Percentiles rank a stretch among this genome's conserved stretches.
Conservation (phyloP, 768 basidiomycete genomes). For the Hemileccinum impolitum region DNA sequence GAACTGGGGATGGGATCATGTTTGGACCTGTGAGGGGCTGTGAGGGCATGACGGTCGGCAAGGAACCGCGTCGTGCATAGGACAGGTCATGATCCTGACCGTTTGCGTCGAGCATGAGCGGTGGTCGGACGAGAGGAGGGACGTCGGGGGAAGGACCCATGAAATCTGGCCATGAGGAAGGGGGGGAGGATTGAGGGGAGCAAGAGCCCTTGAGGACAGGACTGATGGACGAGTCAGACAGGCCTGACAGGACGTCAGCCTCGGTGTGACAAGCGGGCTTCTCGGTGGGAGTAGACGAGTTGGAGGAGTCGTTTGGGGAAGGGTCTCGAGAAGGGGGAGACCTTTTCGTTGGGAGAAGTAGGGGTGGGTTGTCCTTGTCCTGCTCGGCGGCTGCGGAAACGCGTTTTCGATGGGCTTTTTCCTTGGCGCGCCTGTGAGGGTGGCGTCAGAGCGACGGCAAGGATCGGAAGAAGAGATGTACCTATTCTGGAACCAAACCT, state of each 20-base stretch:
- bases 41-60: conserved; percentile 41
- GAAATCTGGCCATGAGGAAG: conserved; percentile 32
- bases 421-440: conserved; percentile 69
- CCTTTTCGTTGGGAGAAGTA: conserved; percentile 8
- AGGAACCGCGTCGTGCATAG: conserved; percentile 50
- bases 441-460: conserved; percentile 7
- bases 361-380: not conserved
- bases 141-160: conserved; percentile 29
- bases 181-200: conserved; percentile 7
- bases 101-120: conserved; percentile 16
- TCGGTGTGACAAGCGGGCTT: conserved; percentile 31
- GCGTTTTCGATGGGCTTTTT: conserved; percentile 66
- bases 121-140: conserved; percentile 23
- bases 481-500: conserved; percentile 95
- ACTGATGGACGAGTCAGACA: conserved; percentile 5
- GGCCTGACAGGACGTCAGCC: conserved; percentile 8
- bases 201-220: conserved; percentile 24
- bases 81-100: conserved; percentile 32
- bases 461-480: conserved; percentile 27
- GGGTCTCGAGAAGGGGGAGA: conserved; percentile 17
- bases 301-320: conserved; percentile 29
- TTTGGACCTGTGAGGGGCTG: conserved; percentile 20
- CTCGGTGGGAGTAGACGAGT: conserved; percentile 39
- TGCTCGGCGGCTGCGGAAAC: conserved; percentile 24
- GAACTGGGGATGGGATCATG: conserved; percentile 35